Base-by-base conservation (phyloP, 352 stramenopile genomes). In the Aphanomyces stellatus region DNA sequence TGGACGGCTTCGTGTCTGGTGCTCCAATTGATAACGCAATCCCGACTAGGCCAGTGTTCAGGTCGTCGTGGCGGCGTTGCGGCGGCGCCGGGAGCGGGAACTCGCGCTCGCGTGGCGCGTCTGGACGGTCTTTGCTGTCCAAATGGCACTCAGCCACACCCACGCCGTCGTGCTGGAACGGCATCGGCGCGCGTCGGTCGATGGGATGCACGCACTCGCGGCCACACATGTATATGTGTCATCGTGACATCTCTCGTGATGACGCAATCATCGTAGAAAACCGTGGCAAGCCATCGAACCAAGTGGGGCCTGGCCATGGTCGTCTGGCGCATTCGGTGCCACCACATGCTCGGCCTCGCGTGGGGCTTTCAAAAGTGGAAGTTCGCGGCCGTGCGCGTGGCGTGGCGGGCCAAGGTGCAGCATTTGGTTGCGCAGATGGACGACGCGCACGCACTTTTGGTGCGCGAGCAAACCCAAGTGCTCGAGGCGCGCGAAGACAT, bases 351-450 rank as follows among this genome's bases (percentile, higher is more conserved):
- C 6, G 19, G 33, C 8, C 30, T n/a, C 7, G 25, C 49, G 13
- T 57, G 49, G 49, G 49, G 49, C 17, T 57, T 57, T 15, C 49
- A 40, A n/a, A 33, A n/a, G 49, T 57, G 49, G 49, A 57, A 57
- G 25, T n/a, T 24, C 11, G 49, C 27, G 6, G 49, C 49, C 2
- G 25, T 57, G n/a, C 49, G 33, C 6, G 17, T 24, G 13, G 49
- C 49, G 6, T 57, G 49, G 49, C 49, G 49, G 17, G 49, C 49
- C 49, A 57, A 57, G 49, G 13, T 57, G 22, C 49, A 57, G 25
- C 33, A 40, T 24, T 22, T 24, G 7, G 49, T 35, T 24, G 13
- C 8, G n/a, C 49, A 57, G 28, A 7, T 57, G 11, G 49, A 57
- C 27, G 22, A 30, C 7, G 49, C 49, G 22, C 49, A 57, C 33